Conservation (phyloP, 2,329 filamentous ascomycete genomes). For the Diaporthe sp. region DNA sequence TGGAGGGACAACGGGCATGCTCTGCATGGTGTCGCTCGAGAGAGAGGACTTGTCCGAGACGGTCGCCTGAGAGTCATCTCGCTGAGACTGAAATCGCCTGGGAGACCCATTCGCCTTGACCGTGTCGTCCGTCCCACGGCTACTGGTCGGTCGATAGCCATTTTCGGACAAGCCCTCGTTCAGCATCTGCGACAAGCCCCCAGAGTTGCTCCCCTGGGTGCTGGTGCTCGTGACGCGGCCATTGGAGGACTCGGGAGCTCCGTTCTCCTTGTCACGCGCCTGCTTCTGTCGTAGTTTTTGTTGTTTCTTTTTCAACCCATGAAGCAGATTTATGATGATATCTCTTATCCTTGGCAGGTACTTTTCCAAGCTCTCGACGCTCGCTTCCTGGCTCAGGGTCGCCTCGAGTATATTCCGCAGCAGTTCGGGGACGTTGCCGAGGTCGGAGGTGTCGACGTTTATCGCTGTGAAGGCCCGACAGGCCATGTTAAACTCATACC, state of each 20-base stretch:
- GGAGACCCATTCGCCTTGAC: constrained; percentile 56
- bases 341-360: constrained; percentile 95
- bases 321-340: constrained; percentile 97
- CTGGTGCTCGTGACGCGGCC: constrained; percentile 70
- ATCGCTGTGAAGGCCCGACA: constrained; percentile 97
- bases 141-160: constrained; percentile 59
- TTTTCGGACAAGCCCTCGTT: constrained; percentile 69
- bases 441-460: constrained; percentile 92
- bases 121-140: constrained; percentile 48
- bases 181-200: constrained; percentile 67
- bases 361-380: constrained; percentile 90
- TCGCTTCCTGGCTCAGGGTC: constrained; percentile 96
- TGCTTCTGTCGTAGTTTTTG: constrained; percentile 82
- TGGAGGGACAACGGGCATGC: constrained; percentile 79
- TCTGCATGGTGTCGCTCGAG: constrained; percentile 83
- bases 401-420: constrained; percentile 93
- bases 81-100: constrained; percentile 59
- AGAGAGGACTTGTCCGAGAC: constrained; percentile 74
- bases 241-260: constrained; percentile 37
- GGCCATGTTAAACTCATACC: constrained; percentile 99
- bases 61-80: constrained; percentile 66
- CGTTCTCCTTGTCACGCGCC: constrained; percentile 66
- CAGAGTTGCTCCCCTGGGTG: constrained; percentile 68
- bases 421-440: constrained; percentile 94
- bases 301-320: constrained; percentile 97